Base-by-base conservation (phyloP, 1,284 basidiomycete species). In the Ustilago hordei region DNA sequence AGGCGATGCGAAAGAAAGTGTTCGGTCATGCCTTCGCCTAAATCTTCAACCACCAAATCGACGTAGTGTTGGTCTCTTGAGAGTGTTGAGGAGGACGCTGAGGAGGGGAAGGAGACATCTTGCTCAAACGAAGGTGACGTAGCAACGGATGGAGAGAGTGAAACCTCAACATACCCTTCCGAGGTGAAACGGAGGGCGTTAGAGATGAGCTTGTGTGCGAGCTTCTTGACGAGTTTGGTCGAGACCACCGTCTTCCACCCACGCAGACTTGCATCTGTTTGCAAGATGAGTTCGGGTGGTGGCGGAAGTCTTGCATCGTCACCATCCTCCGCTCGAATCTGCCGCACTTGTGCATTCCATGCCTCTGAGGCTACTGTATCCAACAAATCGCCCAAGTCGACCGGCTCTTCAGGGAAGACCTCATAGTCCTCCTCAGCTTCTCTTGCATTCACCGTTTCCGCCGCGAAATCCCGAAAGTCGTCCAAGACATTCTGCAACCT, bases 21-120 rank as follows among this genome's bases (percentile, higher is more conserved):
- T 35, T 76, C 67, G 23, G 71, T 72, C 80, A 81, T 81, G 36
- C 80, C 80, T 41, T 75, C 69, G 19, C 80, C 80, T 3, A 75
- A 69, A 11, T 81, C 80, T 55, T 78, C 60, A 11, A 81, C 69
- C 23, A 69, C 68, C 12, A 81, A 53, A n/a, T 69, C 60, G 66
- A 78, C 52, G 48, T 65, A 75, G 31, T 71, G 54, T n/a, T 67
- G 58, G 17, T 53, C 31, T 0, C 57, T 19, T 0, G 64, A 19
- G 28, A 53, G 17, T 4, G 35, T 17, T 2, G 60, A 15, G 23
- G 39, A 28, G 5, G 32, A 23, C 28, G 48, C 48, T 32, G 61
- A 32, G 13, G 48, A 8, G 2, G 55, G 56, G 39, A 72, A 67
- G 11, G 50, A 13, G 8, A 62, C 3, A 12, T 70, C 58, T n/a